Evolutionary conservation across 2,329 filamentous ascomycete genomes (phyloP).

Genomic region (Scedosporium boydii): DNA sequence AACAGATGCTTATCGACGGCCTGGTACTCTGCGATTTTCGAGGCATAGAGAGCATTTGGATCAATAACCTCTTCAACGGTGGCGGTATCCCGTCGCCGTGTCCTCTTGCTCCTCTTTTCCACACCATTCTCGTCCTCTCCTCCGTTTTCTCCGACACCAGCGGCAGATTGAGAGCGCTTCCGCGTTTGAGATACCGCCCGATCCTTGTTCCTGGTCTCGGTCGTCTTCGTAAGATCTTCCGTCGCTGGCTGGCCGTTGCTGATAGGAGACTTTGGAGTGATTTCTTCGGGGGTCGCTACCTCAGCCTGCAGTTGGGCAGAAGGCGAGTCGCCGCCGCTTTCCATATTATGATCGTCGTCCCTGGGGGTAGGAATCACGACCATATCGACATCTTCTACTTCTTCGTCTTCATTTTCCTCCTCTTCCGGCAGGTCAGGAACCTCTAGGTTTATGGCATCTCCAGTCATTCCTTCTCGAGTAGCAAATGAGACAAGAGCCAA

Average conservation of each 20-base stretch:
- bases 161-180: constrained; percentile 54
- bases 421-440: constrained; percentile 5
- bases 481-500: neutral
- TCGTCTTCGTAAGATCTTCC: constrained; percentile 14
- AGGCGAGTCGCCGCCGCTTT: constrained; percentile 1
- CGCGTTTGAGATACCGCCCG: constrained; percentile 34
- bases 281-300: constrained; percentile 1
- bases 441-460: neutral
- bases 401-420: constrained; percentile 13
- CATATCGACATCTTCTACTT: constrained; percentile 3
- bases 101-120: constrained; percentile 56
- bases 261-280: neutral
- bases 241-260: neutral
- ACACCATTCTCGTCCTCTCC: constrained; percentile 47
- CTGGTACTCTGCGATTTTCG: constrained; percentile 47
- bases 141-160: constrained; percentile 42
- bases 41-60: constrained; percentile 39
- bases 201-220: constrained; percentile 21
- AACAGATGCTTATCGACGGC: constrained; percentile 48
- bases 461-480: neutral
- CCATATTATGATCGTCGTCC: neutral
- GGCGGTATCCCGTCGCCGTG: constrained; percentile 49
- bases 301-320: constrained; percentile 5
- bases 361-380: neutral
- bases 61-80: constrained; percentile 40